Base-by-base conservation (phyloP, 164 flowering plant genomes). In the Nymphaea colorata region DNA sequence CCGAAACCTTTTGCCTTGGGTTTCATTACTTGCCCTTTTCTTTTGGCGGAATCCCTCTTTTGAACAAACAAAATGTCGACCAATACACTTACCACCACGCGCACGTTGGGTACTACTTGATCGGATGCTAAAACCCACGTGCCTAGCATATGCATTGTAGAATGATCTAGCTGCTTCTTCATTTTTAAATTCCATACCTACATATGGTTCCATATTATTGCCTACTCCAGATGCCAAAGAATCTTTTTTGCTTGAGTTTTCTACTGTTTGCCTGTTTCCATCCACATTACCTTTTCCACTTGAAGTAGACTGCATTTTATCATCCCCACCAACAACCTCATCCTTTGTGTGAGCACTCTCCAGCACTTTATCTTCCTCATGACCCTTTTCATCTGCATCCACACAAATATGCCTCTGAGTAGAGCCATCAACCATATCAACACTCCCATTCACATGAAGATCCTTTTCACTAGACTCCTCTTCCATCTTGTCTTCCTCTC, bases 161-260 rank as follows among this genome's bases (percentile, higher is more conserved):
- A 36, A 64, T 64, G 18, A 17, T 7, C 41, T 25, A 12, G 66
- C 44, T 6, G 18, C 66, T 25, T 64, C 66, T 7, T 25, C 44
- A 64, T 15, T 36, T 64, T 42, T 41, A 64, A 64, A 64, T 14
- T n/a, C 44, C 66, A 64, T 64, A 64, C 66, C 66, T 14, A 10
- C 64, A 61, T n/a, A 61, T 8, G 64, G 64, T n/a, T 61, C 64
- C 3, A 61, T 36, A 61, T 11, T 47, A 7, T 12, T 47, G 12
- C 5, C 55, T 12, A 2, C 55, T 47, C 55, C 55, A 47, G 55
- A 47, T 47, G 55, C 12, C 7, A 47, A 6, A 47, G 55, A 47
- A 12, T 2, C 12, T 3, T 4, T 47, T 47, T 47, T 47, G 12
- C 3, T 12, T 47, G 55, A 47, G 12, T 12, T 47, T 6, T 47